Evolutionary conservation across 352 stramenopile species (phyloP).

Genomic region (Thraustochytrium striatum): DNA sequence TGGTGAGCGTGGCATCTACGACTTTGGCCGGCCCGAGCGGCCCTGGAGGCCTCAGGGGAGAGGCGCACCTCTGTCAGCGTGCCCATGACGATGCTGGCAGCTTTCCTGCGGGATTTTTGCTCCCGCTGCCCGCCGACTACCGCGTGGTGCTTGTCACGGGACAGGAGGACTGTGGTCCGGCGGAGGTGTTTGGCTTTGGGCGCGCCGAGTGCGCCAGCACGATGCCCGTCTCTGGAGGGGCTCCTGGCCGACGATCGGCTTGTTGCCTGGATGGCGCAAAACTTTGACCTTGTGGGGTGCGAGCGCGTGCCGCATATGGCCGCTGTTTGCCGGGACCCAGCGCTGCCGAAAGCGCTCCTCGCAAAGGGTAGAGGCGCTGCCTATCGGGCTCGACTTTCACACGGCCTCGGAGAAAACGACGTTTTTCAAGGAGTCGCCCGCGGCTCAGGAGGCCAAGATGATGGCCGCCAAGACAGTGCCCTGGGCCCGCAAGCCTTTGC

Average conservation of each 20-base stretch:
- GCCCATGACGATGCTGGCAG: neutral
- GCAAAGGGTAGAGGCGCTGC: neutral
- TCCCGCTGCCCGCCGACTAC: neutral
- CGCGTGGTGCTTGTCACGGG: neutral
- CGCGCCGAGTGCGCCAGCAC: neutral
- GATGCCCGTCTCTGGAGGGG: neutral
- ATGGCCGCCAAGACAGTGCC: neutral
- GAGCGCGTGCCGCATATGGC: neutral
- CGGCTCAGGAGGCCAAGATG: neutral
- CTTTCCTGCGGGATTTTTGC: constrained; percentile 19
- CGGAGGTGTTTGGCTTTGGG: constrained; percentile 1
- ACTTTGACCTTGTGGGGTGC: constrained; percentile 2
- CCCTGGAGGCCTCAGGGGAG: neutral
- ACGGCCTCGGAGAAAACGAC: neutral
- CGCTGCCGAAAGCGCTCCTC: neutral
- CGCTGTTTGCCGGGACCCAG: neutral
- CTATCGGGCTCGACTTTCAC: constrained; percentile 3
- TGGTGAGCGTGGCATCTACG: neutral
- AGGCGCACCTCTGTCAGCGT: neutral
- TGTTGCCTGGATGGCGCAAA: neutral
- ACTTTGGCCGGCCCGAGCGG: neutral
- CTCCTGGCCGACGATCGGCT: neutral
- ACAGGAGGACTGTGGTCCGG: constrained; percentile 16
- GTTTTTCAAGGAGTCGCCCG: neutral
- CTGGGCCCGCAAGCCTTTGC: neutral